Evolutionary conservation across 352 stramenopile genomes (phyloP).

Genomic region (Phytophthora hybrid): DNA sequence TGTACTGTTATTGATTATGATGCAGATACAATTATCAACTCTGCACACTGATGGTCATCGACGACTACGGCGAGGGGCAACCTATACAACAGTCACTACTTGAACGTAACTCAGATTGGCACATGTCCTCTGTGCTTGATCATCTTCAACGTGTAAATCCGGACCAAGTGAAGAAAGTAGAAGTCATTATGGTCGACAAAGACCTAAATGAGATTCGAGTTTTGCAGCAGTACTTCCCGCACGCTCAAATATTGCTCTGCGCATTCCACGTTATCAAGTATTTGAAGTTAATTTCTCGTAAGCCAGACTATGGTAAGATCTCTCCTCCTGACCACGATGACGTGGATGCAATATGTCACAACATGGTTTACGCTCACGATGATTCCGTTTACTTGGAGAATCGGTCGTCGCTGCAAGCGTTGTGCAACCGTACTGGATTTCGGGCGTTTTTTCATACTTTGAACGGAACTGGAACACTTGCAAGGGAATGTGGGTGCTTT

Average conservation of each 20-base stretch:
- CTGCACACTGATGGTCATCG: constrained; percentile 14
- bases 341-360: constrained; percentile 20
- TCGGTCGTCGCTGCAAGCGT: not conserved
- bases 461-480: constrained; percentile 31
- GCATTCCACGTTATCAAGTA: constrained; percentile 34
- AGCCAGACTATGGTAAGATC: constrained; percentile 25
- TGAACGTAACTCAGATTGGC: constrained; percentile 23
- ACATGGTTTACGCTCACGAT: constrained; percentile 29
- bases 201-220: constrained; percentile 31
- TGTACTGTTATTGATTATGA: not conserved
- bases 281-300: constrained; percentile 1
- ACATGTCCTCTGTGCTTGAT: constrained; percentile 24
- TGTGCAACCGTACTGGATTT: constrained; percentile 11
- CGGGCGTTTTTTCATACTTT: constrained; percentile 29
- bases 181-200: constrained; percentile 36
- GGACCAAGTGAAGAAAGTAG: not conserved
- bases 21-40: constrained; percentile 31
- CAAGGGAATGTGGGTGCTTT: constrained; percentile 34
- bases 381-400: constrained; percentile 12
- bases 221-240: constrained; percentile 16
- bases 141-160: constrained; percentile 8
- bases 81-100: constrained; percentile 12
- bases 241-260: constrained; percentile 24
- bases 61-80: constrained; percentile 18
- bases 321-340: constrained; percentile 19